Percentiles rank a stretch among this genome's conserved stretches.
These are phyloP conservation scores for Aspergillus nomiae DNA, from an alignment of 2,329 filamentous ascomycete genomes.

Conservation along the genomic window DNA sequence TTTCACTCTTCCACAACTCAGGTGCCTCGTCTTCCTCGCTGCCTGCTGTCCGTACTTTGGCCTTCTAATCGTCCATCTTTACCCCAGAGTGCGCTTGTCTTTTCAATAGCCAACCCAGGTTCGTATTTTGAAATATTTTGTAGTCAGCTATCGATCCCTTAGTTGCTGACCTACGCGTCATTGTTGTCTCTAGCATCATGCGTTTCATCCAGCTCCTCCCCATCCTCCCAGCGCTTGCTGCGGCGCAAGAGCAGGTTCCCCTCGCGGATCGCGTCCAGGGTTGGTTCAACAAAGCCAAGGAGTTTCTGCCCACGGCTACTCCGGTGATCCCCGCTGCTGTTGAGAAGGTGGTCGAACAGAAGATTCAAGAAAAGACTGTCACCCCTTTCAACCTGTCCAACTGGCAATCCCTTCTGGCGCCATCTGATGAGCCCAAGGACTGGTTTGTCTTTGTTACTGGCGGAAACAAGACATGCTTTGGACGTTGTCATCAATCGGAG, in stretches of 20 bases:
- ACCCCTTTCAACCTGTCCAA: slow-evolving; percentile 58
- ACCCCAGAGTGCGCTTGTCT: slow-evolving; percentile 23
- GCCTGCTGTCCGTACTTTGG: slow-evolving; percentile 30
- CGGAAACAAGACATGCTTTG: slow-evolving; percentile 66
- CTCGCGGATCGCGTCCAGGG: slow-evolving; percentile 48
- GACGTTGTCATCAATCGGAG: slow-evolving; percentile 57
- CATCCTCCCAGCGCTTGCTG: slow-evolving; percentile 52
- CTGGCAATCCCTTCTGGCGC: slow-evolving; percentile 56
- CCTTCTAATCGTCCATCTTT: slow-evolving; percentile 12
- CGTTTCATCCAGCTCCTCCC: slow-evolving; percentile 55
- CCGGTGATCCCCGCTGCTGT: slow-evolving; percentile 33
- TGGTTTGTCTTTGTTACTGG: slow-evolving; percentile 65
- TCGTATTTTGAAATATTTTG: slow-evolving; percentile 11
- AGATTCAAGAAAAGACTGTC: slow-evolving; percentile 54
- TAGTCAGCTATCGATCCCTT: slow-evolving; percentile 4
- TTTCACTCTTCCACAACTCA: slow-evolving; percentile 25
- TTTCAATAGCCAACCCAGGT: slow-evolving; percentile 21
- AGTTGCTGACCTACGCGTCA: slow-evolving; percentile 22
- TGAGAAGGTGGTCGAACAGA: slow-evolving; percentile 48
- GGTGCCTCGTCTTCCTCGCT: slow-evolving; percentile 22
- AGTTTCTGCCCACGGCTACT: slow-evolving; percentile 54
- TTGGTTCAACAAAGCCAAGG: slow-evolving; percentile 56
- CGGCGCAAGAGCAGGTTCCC: slow-evolving; percentile 61
- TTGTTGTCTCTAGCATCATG: slow-evolving; percentile 44
- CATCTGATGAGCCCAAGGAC: slow-evolving; percentile 47